Conservation (phyloP, 345 rosid genomes). For the Noccaea caerulescens region DNA sequence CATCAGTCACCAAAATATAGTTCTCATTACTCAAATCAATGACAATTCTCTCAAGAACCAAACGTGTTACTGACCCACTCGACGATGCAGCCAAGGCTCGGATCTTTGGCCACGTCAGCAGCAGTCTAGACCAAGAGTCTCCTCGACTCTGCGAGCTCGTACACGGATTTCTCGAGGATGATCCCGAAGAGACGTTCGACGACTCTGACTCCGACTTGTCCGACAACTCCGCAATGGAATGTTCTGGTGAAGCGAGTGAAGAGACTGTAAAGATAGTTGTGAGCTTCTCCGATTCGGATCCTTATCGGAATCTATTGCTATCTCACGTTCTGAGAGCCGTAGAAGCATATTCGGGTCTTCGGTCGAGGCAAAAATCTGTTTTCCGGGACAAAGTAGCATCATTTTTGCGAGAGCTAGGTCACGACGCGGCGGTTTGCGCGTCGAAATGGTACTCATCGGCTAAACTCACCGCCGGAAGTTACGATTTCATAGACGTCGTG, state of each 20-base stretch:
- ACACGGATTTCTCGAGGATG: slow-evolving; percentile 65
- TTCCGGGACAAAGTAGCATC: slow-evolving; percentile 60
- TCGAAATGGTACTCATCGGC: slow-evolving; percentile 71
- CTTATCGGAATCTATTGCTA: slow-evolving; percentile 50
- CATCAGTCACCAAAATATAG: background rate
- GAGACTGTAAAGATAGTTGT: slow-evolving; percentile 31
- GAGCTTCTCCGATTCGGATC: slow-evolving; percentile 40
- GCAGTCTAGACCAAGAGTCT: slow-evolving; percentile 60
- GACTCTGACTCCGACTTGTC: slow-evolving; percentile 55
- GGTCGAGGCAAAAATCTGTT: slow-evolving; percentile 39
- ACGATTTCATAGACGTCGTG: slow-evolving; percentile 79
- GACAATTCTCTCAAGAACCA: slow-evolving; percentile 43
- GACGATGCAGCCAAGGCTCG: slow-evolving; percentile 67
- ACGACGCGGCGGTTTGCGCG: slow-evolving; percentile 83
- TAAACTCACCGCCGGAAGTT: slow-evolving; percentile 59
- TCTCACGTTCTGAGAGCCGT: slow-evolving; percentile 52
- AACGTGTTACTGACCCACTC: slow-evolving; percentile 62
- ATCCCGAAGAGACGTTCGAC: slow-evolving; percentile 11
- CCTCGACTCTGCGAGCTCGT: slow-evolving; percentile 78
- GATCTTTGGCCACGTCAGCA: slow-evolving; percentile 60
- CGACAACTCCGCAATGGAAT: slow-evolving; percentile 42
- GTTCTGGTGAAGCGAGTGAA: slow-evolving; percentile 40
- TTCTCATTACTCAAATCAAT: slow-evolving; percentile 22
- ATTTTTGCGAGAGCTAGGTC: slow-evolving; percentile 61
- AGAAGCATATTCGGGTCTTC: slow-evolving; percentile 51